Evolutionary conservation across 192 early-diverging fungal species (phyloP), one percentile per base, ranked within the genome.

Genomic region (Linnemannia exigua): DNA sequence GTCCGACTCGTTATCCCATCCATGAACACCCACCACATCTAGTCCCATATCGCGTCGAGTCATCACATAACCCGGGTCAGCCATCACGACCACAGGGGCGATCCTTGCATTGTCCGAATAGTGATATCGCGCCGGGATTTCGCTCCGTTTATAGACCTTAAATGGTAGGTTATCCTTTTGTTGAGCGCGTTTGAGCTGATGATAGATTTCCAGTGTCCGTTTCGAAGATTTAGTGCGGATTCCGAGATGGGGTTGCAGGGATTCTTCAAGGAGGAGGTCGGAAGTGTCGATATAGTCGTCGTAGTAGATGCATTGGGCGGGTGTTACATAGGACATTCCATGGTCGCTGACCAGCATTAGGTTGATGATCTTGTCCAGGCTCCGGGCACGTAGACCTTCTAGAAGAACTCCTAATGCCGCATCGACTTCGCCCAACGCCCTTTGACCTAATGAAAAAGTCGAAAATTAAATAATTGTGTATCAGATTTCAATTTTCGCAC

Each of bases 281-380:
- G 89, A 80, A 36, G 90, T 76, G 66, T 94, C 91, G 67, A 96
- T 90, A 48, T 90, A 90, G 63, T 95, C 94, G 71, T 97, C 96
- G 67, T 96, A 88, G 81, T 93, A 96, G 50, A 98, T 92, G 37
- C 93, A 89, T 52, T 91, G 81, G 9, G 87, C 72, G 37, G 54
- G 75, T 36, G 88, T 84, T 0, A 88, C 84, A 48, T 89, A 88
- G 0, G 94, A 88, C 97, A 99, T 99, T 9, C 97, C 97, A 58
- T 99, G 97, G 84, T 99, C 97, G 79, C 95, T 96, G 44, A 94
- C 90, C 54, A 94, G 74, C 71, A 90, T 76, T 1, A 97, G 47
- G 80, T 97, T 94, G 33, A 96, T 94, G 17, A 90, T 77, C 19
- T 91, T 46, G 17, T 91, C 89, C 73, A 96, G 84, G 66, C 93